Base-by-base conservation (phyloP, 108 stramenopile species). In the Parietichytrium sp. region DNA sequence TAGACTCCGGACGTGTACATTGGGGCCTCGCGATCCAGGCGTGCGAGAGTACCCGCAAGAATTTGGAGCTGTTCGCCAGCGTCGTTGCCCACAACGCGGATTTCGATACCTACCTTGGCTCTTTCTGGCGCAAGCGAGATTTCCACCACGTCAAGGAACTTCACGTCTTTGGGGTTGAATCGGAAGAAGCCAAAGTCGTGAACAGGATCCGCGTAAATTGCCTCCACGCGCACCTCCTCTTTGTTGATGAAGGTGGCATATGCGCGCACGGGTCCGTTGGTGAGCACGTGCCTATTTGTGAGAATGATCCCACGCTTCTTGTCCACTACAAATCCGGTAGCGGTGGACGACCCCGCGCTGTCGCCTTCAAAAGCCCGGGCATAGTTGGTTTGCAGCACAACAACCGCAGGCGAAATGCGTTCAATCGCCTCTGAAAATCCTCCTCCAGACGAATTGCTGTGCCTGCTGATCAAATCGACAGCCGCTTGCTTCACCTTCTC, bases 1-100 rank as follows among this genome's bases (percentile, higher is more conserved):
- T 87, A 87, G n/a, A 38, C 82, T 16, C 54, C 49, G 8, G 36
- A 27, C 4, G 30, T 50, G 61, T 88, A 88, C 25, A 61, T 38
- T 3, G 87, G 87, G 16, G 86, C 85, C 15, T 80, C 85, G 10
- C 87, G 87, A 54, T 88, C 87, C 2, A 87, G 49, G n/a, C 87
- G 82, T 31, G 87, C 84, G 25, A 88, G 79, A 20, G 85, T 83
- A 2, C 87, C 87, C 3, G 82, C 42, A 26, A 88, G 84, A 27
- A 88, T 87, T 53, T 48, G 51, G 48, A 89, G 80, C 53, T 89
- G 88, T 83, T 89, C 88, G 12, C 88, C 88, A 38, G 80, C 84
- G 54, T 89, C 88, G 51, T 89, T 89, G 10, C 88, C 84, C 26
- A 88, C 55, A 12, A 89, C 83, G 4, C 87, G 83, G 20, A 89